A percentile compares a stretch with the other conserved stretches of the same genome.
phyloP scores from a whole-genome alignment of 2,329 filamentous ascomycete genomes.

The Sclerotinia minor region DNA sequence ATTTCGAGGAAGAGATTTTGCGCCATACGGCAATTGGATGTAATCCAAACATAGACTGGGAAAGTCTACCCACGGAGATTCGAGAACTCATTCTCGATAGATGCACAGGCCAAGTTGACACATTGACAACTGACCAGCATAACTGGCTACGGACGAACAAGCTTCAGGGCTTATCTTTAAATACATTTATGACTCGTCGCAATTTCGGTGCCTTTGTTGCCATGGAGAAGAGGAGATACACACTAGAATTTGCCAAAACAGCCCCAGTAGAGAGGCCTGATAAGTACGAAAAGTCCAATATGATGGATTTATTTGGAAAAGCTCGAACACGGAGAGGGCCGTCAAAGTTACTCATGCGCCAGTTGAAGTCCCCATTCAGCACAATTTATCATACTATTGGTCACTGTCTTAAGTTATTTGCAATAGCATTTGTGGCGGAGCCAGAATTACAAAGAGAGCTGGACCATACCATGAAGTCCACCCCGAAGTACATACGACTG shows the following conservation, averaged over 20 bases:
- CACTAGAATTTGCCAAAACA: conserved; percentile 29
- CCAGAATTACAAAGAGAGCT: conserved; percentile 49
- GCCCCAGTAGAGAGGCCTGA: conserved; percentile 20
- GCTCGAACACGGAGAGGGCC: not conserved
- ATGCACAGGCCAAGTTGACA: conserved; percentile 45
- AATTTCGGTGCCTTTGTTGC: conserved; percentile 36
- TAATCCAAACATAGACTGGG: conserved; percentile 53
- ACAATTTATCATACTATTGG: conserved; percentile 40
- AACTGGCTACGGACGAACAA: conserved; percentile 34
- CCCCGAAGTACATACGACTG: conserved; percentile 10
- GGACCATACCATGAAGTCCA: conserved; percentile 38
- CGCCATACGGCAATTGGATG: conserved; percentile 51
- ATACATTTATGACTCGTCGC: conserved; percentile 33
- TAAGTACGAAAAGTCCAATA: conserved; percentile 8
- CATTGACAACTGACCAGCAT: conserved; percentile 31
- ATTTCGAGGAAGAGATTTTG: conserved; percentile 44
- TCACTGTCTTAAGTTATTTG: conserved; percentile 47
- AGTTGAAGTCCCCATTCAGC: conserved; percentile 32
- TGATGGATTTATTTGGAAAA: conserved; percentile 10
- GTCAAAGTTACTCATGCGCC: conserved; percentile 15
- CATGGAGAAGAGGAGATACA: conserved; percentile 31
- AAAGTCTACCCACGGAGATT: conserved; percentile 49
- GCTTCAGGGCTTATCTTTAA: conserved; percentile 28
- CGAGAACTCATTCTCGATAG: conserved; percentile 49
- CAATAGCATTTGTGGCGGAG: conserved; percentile 47